Percentiles rank a stretch among this genome's conserved stretches.
Evolutionary conservation across 331 rosid species (phyloP).

Genomic region (Quercus phellos): DNA sequence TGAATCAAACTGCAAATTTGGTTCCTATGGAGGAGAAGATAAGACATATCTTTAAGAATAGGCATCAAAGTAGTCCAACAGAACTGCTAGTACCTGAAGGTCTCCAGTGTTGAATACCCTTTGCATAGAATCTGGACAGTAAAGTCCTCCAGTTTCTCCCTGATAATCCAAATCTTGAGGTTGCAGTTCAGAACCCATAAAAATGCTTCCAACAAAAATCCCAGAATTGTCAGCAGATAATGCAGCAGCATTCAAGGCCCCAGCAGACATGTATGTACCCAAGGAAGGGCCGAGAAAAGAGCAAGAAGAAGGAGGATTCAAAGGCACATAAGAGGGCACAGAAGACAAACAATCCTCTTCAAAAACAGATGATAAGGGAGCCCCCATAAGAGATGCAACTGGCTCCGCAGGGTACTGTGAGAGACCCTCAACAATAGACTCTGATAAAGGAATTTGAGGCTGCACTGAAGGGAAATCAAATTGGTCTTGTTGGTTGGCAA

Average conservation of each 20-base stretch:
- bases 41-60: constrained; percentile 4
- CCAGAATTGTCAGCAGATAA: constrained; percentile 64
- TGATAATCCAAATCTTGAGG: constrained; percentile 75
- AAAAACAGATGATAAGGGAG: constrained; percentile 43
- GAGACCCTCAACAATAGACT: constrained; percentile 56
- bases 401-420: constrained; percentile 45
- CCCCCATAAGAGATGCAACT: constrained; percentile 45
- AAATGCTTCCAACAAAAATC: constrained; percentile 48
- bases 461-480: constrained; percentile 49
- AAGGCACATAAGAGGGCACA: constrained; percentile 60
- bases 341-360: constrained; percentile 84
- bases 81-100: constrained; percentile 63
- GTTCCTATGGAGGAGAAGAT: background rate
- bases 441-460: constrained; percentile 38
- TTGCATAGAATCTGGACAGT: constrained; percentile 59
- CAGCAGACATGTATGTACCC: constrained; percentile 55
- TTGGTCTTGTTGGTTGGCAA: constrained; percentile 45
- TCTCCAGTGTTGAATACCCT: constrained; percentile 61
- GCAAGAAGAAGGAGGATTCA: constrained; percentile 65
- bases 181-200: constrained; percentile 64
- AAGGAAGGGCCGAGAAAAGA: constrained; percentile 57
- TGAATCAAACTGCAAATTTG: background rate
- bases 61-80: background rate
- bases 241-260: constrained; percentile 38
- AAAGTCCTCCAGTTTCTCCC: constrained; percentile 70